Conservation (phyloP, 176 grass and related monocot species). For the Pontederia crassipes region DNA sequence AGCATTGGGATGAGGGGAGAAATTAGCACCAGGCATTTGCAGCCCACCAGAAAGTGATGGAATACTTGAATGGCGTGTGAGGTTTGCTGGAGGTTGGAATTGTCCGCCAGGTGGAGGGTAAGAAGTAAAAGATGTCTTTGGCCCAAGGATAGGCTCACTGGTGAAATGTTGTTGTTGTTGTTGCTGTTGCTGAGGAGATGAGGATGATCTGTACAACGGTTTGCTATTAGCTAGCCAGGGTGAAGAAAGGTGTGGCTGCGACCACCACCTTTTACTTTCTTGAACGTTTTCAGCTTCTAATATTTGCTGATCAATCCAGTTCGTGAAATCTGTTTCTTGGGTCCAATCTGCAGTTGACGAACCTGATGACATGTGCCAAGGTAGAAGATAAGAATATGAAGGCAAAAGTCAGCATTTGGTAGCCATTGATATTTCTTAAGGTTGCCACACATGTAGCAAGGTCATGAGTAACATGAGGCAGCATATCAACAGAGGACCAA, state of each 20-base stretch:
- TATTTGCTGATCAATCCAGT: conserved; percentile 19
- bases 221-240: conserved; percentile 2
- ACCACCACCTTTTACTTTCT: conserved; percentile 17
- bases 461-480: no score
- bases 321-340: conserved; percentile 9
- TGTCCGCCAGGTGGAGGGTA: conserved; percentile 16
- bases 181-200: conserved; percentile 3
- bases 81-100: neutral
- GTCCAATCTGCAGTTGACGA: conserved; percentile 11
- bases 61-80: conserved; percentile 18
- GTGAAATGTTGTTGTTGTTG: neutral
- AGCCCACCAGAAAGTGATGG: neutral
- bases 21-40: conserved; percentile 4
- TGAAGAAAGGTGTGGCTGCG: conserved; percentile 6
- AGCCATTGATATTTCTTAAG: no score
- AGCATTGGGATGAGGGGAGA: conserved; percentile 1
- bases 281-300: conserved; percentile 14
- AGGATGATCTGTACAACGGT: conserved; percentile 17
- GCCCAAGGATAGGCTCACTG: neutral
- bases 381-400: no score
- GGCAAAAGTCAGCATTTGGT: no score
- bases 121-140: conserved; percentile 16
- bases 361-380: neutral
- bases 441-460: no score
- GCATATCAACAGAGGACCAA: no score